Conservation (phyloP, 2,329 filamentous ascomycete species). For the Penicillium sp. region DNA sequence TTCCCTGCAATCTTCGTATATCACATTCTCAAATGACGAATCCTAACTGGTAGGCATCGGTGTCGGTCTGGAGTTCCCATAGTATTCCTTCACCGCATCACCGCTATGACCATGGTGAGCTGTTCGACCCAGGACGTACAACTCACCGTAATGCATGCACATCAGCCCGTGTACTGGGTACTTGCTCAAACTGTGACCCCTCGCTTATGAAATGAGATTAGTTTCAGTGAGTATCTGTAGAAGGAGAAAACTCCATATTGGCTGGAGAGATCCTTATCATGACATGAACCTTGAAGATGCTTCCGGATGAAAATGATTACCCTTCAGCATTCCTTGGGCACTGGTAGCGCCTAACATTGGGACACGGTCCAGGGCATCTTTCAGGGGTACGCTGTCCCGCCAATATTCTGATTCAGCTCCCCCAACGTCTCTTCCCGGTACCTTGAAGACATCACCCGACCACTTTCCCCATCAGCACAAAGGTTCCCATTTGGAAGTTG, state of each 20-base stretch:
- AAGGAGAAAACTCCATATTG: not conserved
- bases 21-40: not conserved
- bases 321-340: not conserved
- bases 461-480: not conserved
- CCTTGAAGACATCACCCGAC: constrained; percentile 7
- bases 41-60: not conserved
- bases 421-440: not conserved
- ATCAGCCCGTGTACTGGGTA: not conserved
- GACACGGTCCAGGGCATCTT: not conserved
- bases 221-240: too few relatives aligned
- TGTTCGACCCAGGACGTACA: not conserved
- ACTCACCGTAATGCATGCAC: not conserved
- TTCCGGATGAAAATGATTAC: not conserved
- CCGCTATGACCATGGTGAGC: not conserved
- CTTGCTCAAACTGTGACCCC: not conserved
- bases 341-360: not conserved
- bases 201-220: not conserved
- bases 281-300: not conserved
- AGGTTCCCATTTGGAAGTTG: not conserved
- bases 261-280: not conserved
- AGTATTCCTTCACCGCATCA: not conserved
- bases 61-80: not conserved
- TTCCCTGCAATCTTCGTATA: not conserved
- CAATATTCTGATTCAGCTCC: not conserved
- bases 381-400: not conserved